Base-by-base conservation (phyloP, 805 yeast genomes). In the Blastobotrys americana region DNA sequence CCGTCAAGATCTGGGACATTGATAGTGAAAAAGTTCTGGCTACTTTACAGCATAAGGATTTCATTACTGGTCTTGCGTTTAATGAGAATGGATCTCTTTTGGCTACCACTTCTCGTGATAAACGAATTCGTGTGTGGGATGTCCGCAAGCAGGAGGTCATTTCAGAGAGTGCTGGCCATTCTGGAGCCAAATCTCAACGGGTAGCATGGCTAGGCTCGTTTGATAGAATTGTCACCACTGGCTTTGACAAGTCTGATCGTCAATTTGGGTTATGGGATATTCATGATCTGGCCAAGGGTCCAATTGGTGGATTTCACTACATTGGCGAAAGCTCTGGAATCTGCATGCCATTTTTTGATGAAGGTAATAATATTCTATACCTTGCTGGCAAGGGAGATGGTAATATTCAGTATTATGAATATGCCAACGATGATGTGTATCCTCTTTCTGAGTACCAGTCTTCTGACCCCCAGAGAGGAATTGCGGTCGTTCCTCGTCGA, bases 331-430 rank as follows among this genome's bases (percentile, higher is more conserved):
- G 95, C 3, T 84, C 97, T 2, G 98, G 99, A 56, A 84, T 93
- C 35, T 69, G 89, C 63, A 84, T 93, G 76, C 98, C 98, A 22
- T 77, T 84, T 57, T 93, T 69, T 60, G 99, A 93, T 61, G 84
- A 78, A 21, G 75, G 84, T 28, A 88, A 84, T 37, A 77, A 80
- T 45, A 77, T 89, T 47, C 71, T 93, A 48, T 93, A 83, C 59
- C 69, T 93, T 49, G 97, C 95, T 25, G 99, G 98, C 55, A 90
- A 93, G 65, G 97, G 97, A 64, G 98, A 93, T 64, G 97, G 97
- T 56, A 93, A 90, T 63, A 86, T 93, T 57, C 84, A 96, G 59
- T 90, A 90, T 67, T 93, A 71, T 60, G 98, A 93, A 69, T 87
- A 76, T 63, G 87, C 80, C 50, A 78, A 84, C 56, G 97, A 90